Base-by-base conservation (phyloP, 345 rosid species). In the Aquilaria sinensis region DNA sequence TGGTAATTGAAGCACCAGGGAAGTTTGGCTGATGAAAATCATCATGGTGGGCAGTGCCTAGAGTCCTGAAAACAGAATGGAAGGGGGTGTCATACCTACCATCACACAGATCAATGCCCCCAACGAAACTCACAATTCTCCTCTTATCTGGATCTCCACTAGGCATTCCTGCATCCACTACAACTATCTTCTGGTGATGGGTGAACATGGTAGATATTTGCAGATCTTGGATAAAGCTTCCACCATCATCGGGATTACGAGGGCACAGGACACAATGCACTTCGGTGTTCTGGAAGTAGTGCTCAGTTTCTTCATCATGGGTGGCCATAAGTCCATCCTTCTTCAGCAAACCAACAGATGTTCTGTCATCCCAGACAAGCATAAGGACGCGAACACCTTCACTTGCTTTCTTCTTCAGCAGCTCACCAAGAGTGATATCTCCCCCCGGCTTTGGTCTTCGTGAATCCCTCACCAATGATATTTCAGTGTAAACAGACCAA, bases 301-400 rank as follows among this genome's bases (percentile, higher is more conserved):
- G 70, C 31, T 68, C 92, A 51, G 99, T 94, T 76, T 90, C 99
- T 74, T 94, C 91, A 70, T 94, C 99, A 69, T 90, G 99, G 53
- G 99, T 94, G 46, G 88, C 96, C 99, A 94, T 94, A 62, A 94
- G 72, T 15, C 99, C 99, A 68, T 90, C 96, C 73, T 78, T 85
- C 57, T 86, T 94, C 62, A 94, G 81, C 62, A 90, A 69, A 63
- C 83, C 88, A 66, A 90, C 96, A 46, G 99, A 94, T 46, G 99
- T 94, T 74, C 99, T 86, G 64, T 94, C 99, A 54, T 94, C 99
- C 99, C 99, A 94, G 61, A 94, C 86, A 14, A 94, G 97, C 83
- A 94, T 78, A 50, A 83, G 75, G 47, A 94, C 97, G 78, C 84
- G 82, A 37, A 94, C 96, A 74, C 97, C 99, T 80, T 94, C 97